Percentiles rank a stretch among this genome's conserved stretches.
These are phyloP conservation scores for Syzygium aromaticum DNA, from an alignment of 345 rosid species.

Conservation along the genomic window DNA sequence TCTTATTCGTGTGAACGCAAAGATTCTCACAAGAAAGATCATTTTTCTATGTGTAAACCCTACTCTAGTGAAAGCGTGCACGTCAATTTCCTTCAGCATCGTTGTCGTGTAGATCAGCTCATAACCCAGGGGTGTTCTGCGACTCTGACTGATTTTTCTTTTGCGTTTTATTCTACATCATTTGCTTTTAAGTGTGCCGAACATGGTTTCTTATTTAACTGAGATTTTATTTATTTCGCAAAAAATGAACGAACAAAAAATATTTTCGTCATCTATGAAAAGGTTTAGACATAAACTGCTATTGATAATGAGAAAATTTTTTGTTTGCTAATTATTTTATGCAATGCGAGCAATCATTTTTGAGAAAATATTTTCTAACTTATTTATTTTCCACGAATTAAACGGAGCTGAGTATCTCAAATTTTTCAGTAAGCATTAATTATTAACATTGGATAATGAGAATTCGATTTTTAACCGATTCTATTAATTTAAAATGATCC, in stretches of 20 bases:
- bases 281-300: no score
- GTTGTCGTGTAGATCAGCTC: neutral
- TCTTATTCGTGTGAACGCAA: neutral
- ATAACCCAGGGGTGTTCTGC: neutral
- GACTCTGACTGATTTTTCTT: neutral
- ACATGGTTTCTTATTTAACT: neutral
- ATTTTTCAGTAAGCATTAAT: neutral
- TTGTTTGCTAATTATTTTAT: rapidly evolving
- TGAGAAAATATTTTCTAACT: rapidly evolving
- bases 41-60: neutral
- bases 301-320: neutral
- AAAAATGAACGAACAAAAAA: no score
- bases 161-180: neutral
- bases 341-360: rapidly evolving
- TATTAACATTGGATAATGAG: neutral
- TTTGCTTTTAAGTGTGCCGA: neutral
- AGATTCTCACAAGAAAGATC: neutral
- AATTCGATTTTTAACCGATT: neutral
- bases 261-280: no score
- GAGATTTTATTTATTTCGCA: no score
- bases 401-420: rapidly evolving
- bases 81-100: neutral
- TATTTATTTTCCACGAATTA: rapidly evolving
- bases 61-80: neutral
- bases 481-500: neutral